Evolutionary conservation across 768 basidiomycete genomes (phyloP).

Genomic region (Naganishia onofrii): DNA sequence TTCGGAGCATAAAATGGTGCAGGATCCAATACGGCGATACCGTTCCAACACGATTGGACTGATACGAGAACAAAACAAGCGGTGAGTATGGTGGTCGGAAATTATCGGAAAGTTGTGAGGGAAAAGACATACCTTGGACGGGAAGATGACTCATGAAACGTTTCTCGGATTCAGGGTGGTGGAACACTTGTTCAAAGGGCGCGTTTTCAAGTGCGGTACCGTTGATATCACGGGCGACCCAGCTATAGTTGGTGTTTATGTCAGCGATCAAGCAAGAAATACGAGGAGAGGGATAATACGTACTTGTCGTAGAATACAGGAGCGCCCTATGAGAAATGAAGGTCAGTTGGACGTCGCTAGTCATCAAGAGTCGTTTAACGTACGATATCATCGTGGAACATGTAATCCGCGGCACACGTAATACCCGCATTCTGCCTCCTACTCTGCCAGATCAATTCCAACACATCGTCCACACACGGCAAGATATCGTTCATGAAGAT

Average conservation of each 20-base stretch:
- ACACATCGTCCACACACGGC: slow-evolving; percentile 93
- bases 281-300: not conserved
- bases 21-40: slow-evolving; percentile 90
- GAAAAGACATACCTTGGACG: slow-evolving; percentile 59
- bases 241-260: slow-evolving; percentile 58
- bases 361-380: slow-evolving; percentile 43
- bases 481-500: slow-evolving; percentile 99
- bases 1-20: slow-evolving; percentile 90
- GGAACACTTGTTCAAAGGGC: slow-evolving; percentile 91
- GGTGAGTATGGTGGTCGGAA: not conserved
- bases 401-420: slow-evolving; percentile 97
- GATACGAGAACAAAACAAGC: not conserved
- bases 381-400: slow-evolving; percentile 94
- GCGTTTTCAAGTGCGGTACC: slow-evolving; percentile 97
- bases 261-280: slow-evolving; percentile 52
- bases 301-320: slow-evolving; percentile 79
- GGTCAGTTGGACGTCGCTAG: not conserved
- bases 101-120: not conserved
- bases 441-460: slow-evolving; percentile 96
- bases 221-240: slow-evolving; percentile 98
- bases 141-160: slow-evolving; percentile 91
- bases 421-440: slow-evolving; percentile 92
- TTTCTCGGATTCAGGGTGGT: slow-evolving; percentile 68
- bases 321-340: slow-evolving; percentile 56
- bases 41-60: slow-evolving; percentile 98